Conservation (phyloP, 2,329 filamentous ascomycete species). For the Exophiala viscosa region DNA sequence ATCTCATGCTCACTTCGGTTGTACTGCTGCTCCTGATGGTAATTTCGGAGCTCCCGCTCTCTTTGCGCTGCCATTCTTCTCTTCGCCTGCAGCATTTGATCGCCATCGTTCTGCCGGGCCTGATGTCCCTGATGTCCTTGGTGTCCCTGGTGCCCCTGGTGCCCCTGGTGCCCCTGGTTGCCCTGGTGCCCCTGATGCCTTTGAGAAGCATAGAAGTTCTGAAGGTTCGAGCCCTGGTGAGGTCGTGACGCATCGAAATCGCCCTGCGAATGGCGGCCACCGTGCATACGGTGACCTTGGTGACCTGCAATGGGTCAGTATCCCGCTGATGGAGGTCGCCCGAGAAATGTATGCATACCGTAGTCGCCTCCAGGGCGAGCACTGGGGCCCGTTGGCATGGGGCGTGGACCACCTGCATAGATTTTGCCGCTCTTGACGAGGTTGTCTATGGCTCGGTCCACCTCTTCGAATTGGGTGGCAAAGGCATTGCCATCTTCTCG, state of each 20-base stretch:
- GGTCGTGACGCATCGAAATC: slow-evolving; percentile 76
- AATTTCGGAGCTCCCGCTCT: slow-evolving; percentile 98
- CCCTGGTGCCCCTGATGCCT: slow-evolving; percentile 61
- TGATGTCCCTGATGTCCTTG: slow-evolving; percentile 93
- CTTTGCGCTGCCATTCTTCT: slow-evolving; percentile 98
- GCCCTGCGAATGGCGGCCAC: slow-evolving; percentile 73
- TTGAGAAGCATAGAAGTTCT: slow-evolving; percentile 92
- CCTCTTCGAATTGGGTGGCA: slow-evolving; percentile 87
- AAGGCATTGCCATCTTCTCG: slow-evolving; percentile 76
- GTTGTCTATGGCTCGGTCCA: slow-evolving; percentile 93
- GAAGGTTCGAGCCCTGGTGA: slow-evolving; percentile 72
- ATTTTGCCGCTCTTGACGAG: slow-evolving; percentile 96
- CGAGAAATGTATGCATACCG: slow-evolving; percentile 10
- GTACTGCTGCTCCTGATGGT: slow-evolving; percentile 99
- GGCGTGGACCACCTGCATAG: slow-evolving; percentile 61
- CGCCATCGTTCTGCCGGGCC: slow-evolving; percentile 81
- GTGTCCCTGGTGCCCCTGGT: slow-evolving; percentile 63
- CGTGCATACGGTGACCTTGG: slow-evolving; percentile 66
- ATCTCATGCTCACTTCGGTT: slow-evolving; percentile 72
- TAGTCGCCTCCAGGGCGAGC: slow-evolving; percentile 27
- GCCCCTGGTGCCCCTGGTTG: too few species aligned
- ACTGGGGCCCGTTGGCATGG: slow-evolving; percentile 67
- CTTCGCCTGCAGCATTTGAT: slow-evolving; percentile 99
- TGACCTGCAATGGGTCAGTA: not conserved
- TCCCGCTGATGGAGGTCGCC: not conserved